phyloP scores from a whole-genome alignment of 148 eudicot genomes.

The Diospyros kaki region DNA sequence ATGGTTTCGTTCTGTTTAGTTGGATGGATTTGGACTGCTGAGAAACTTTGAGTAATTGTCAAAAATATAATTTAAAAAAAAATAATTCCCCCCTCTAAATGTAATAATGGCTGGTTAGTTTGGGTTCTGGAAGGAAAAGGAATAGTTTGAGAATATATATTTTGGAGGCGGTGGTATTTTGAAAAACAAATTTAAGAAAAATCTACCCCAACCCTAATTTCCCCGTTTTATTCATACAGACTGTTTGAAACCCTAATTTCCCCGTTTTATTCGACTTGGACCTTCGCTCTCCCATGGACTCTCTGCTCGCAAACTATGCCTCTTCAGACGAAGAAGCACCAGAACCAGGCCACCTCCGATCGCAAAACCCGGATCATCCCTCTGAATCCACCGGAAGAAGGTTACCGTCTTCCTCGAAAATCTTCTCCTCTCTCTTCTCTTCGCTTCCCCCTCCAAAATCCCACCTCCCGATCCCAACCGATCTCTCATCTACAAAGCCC shows the following conservation, averaged over 20 bases:
- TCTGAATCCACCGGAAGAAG: background rate
- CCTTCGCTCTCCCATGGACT: conserved; percentile 11
- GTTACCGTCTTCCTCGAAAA: conserved; percentile 19
- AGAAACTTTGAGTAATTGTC: no score
- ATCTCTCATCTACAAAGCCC: conserved; percentile 9
- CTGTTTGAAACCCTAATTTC: no score
- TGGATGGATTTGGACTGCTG: no score
- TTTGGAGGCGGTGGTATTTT: no score
- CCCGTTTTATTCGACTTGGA: background rate
- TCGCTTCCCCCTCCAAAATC: conserved; percentile 32
- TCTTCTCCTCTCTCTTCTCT: conserved; percentile 29
- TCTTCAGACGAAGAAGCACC: conserved; percentile 23
- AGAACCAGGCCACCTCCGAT: background rate
- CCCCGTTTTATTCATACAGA: background rate
- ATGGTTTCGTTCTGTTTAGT: no score
- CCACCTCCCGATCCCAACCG: conserved; percentile 18
- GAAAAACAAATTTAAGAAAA: no score
- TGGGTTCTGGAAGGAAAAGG: no score
- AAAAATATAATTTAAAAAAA: no score
- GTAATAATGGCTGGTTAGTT: no score
- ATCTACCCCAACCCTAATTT: no score
- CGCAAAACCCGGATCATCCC: background rate
- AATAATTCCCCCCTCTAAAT: no score
- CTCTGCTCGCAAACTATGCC: conserved; percentile 21
- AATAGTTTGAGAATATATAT: no score